These are phyloP conservation scores for Blastocystis sp. DNA, from an alignment of 352 stramenopile genomes.

Conservation along the genomic window DNA sequence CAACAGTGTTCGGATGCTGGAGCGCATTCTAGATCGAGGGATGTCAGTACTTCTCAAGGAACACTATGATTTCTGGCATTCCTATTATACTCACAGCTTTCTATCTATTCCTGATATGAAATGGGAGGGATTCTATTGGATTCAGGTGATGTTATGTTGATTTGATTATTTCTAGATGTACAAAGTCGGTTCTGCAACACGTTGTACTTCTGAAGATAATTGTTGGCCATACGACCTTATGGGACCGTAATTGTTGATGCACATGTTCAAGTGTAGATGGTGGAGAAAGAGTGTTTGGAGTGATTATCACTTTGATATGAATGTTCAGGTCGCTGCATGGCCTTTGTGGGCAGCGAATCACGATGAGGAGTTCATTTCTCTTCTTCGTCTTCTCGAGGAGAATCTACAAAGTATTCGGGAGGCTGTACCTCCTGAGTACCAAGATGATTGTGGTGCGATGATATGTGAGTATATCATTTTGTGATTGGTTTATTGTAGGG, in stretches of 20 bases:
- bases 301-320: conserved; percentile 56
- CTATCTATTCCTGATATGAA: conserved; percentile 44
- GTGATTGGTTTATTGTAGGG: neutral
- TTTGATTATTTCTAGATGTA: neutral
- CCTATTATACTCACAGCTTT: conserved; percentile 8
- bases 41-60: neutral
- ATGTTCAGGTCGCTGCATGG: conserved; percentile 44
- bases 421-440: conserved; percentile 2
- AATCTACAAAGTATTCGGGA: conserved; percentile 15
- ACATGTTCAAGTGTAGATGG: neutral
- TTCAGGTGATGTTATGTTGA: neutral
- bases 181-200: conserved; percentile 29
- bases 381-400: neutral
- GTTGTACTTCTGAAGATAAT: conserved; percentile 29
- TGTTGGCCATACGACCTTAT: conserved; percentile 59
- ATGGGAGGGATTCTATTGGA: conserved; percentile 55
- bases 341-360: conserved; percentile 37
- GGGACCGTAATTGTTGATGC: neutral
- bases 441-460: conserved; percentile 16
- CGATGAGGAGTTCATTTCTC: conserved; percentile 17
- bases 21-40: neutral
- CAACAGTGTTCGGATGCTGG: neutral
- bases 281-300: conserved; percentile 25
- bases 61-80: conserved; percentile 48
- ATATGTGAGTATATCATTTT: neutral